A percentile compares a stretch with the other conserved stretches of the same genome.
Conservation (phyloP, 345 rosid genomes). For the Pistacia vera region DNA sequence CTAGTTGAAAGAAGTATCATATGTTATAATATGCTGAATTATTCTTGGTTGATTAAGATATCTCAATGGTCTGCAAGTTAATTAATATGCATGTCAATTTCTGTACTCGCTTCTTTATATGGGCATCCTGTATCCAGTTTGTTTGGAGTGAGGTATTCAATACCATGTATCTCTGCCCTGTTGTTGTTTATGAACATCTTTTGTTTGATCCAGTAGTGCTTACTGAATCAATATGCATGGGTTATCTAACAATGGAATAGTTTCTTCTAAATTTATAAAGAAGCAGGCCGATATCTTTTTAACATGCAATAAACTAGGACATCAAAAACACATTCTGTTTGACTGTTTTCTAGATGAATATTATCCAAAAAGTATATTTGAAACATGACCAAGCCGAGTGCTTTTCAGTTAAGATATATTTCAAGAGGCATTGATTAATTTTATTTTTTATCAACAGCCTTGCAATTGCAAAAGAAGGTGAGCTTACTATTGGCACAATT, state of each 20-base stretch:
- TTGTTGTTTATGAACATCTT: not conserved
- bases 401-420: not conserved
- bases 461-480: slow-evolving; percentile 94
- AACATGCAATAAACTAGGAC: too few species aligned
- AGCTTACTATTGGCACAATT: slow-evolving; percentile 90
- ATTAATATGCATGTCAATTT: not conserved
- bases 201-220: not conserved
- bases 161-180: not conserved
- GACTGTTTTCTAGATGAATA: too few species aligned
- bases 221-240: not conserved
- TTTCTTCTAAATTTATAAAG: too few species aligned
- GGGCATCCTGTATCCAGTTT: not conserved
- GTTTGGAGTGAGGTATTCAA: not conserved
- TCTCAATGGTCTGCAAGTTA: slow-evolving; percentile 28
- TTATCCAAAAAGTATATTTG: too few species aligned
- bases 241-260: not conserved
- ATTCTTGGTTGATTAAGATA: not conserved
- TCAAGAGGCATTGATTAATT: slow-evolving; percentile 9
- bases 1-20: not conserved
- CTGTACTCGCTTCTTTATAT: not conserved
- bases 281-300: too few species aligned
- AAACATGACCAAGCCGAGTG: not conserved
- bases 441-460: slow-evolving; percentile 50
- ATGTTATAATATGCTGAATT: not conserved
- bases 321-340: too few species aligned